Evolutionary conservation across 371 early-diverging fungal species (phyloP), one percentile per base, ranked within the genome.

Genomic region (Syncephalastrum contaminatum): DNA sequence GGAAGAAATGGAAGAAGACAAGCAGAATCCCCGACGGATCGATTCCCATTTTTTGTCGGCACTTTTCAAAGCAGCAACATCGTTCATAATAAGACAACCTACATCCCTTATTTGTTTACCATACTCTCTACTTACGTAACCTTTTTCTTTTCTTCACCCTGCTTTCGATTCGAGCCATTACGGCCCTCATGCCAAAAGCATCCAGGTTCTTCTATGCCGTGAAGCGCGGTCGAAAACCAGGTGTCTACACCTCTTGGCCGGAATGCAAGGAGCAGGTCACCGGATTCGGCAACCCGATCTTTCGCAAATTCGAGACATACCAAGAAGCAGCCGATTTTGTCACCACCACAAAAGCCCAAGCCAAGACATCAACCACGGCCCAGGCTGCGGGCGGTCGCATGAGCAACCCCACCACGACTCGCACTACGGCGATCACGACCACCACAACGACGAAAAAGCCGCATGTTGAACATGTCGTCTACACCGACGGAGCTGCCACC

Each of bases 401-500:
- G 30, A 24, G 13, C 10, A 42, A 14, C n/a, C 20, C 7, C 25
- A n/a, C 20, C n/a, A 41, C 22, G 24, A 40, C 45, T 15, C 22
- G 20, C 22, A 15, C 45, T 3, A 20, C 56, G 22, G 21, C 19
- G 18, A 24, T 19, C 7, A 51, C 25, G 25, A 2, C 14, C 2
- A 18, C 15, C n/a, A 4, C 51, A 25, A 22, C 53, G 8, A 41
- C 40, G 2, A 15, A 13, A 1, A 20, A 16, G 14, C 14, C 53
- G 25, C n/a, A 1, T 18, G 41, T 15, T 12, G 53, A 44, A 18
- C 41, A 51, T 5, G 55, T 80, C 3, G 79, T 87, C 20, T 93
- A 90, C 68, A 93, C 93, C 0, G 94, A 94, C 58, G 95, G 96
- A 13, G 83, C 89, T 41, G 80, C 90, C 42, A 60, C 74, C 2